Evolutionary conservation across 2,329 filamentous ascomycete species (phyloP), one percentile per base, ranked within the genome.

Genomic region (Tolypocladium album): DNA sequence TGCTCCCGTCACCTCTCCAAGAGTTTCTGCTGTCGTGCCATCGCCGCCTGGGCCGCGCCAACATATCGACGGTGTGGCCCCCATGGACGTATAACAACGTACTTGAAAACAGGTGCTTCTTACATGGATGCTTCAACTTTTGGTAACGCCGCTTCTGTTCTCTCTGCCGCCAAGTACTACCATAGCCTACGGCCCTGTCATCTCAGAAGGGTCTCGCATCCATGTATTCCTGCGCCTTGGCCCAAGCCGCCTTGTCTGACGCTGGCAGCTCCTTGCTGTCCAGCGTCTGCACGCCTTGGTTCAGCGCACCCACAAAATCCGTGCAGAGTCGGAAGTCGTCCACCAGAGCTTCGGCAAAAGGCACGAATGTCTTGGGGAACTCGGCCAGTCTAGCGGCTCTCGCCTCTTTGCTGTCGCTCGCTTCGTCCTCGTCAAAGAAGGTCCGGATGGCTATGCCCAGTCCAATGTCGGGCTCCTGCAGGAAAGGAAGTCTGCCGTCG

Each of bases 361-460:
- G 85, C n/a, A 87, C 78, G 66, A 78, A 85, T 17, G 71, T 77
- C 57, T 68, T 70, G 2, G 81, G 79, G 67, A 86, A 87, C 8
- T 74, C 72, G n/a, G 72, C 63, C 61, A 81, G 78, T 60, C 79
- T 79, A 4, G 67, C 64, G 27, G 74, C 71, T 56, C 78, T 77
- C 59, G 74, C 69, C 58, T 82, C 78, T 3, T 73, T 73, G 12
- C 82, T 78, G 62, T 88, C 82, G 11, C 78, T 74, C 24, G 81
- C 79, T 57, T 84, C 81, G 56, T 92, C 78, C 61, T 92, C 88
- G 65, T 91, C 88, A 27, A 91, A 81, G 69, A 90, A 90, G 11
- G 88, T 90, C 73, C 91, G 90, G 47, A 92, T 85, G 1, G 89
- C 89, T 62, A 94, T 89, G 36, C 88, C 89, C 40, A 94, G 80